Base-by-base conservation (phyloP, 495 filamentous ascomycete species). In the Annulohypoxylon maeteangense region DNA sequence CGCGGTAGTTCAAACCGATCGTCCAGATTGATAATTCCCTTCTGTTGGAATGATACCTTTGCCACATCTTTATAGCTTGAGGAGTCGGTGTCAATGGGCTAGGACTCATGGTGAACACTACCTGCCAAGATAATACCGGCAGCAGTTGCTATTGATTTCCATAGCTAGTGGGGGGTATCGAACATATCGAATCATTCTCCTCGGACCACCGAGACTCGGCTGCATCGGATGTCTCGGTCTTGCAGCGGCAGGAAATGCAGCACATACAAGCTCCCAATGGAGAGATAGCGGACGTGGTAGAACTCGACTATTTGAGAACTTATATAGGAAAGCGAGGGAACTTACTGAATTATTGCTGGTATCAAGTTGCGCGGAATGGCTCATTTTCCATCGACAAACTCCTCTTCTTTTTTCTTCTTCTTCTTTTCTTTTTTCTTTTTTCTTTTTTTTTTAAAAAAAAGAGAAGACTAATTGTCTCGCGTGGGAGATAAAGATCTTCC, bases 191-290 rank as follows among this genome's bases (percentile, higher is more conserved):
- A 18, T n/a, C 18, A 36, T 25, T n/a, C n/a, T 44, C 7, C 27
- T 59, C 54, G 23, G 55, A 14, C n/a, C n/a, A 22, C 25, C 20
- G 29, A 34, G 11, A 62, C 22, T 40, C 48, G 50, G 50, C 8
- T 40, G 22, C 58, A 12, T 68, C 48, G 65, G 65, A 48, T 68
- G 48, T 56, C 48, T 56, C 16, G 27, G 40, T 47, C 36, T 48
- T 62, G 48, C 29, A 16, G 47, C 27, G 34, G 20, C 27, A 45
- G 27, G 27, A 62, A 25, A 68, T 38, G 40, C 34, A 48, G 12
- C 31, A 42, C 29, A 32, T 23, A 44, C 27, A 56, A 47, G 23
- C 14, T 7, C 29, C 12, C 18, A 16, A 20, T 25, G 42, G 27
- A 47, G 42, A 40, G 12, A 29, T 51, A 1, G 10, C 4, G 31